Base-by-base conservation (phyloP, 257 asterid genomes). In the Ilex aquifolium region DNA sequence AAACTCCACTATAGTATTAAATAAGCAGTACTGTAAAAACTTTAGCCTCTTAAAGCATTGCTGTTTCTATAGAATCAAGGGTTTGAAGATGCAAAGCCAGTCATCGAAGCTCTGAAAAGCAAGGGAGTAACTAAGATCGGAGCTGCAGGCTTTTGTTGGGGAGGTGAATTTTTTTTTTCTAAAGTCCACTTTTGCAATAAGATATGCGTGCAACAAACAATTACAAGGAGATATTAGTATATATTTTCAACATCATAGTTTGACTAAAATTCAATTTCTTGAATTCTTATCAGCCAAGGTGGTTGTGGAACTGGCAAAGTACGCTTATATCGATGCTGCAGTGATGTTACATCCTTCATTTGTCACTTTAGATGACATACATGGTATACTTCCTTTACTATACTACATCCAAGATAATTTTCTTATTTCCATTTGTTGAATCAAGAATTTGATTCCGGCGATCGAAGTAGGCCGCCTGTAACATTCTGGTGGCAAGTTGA, bases 71-170 rank as follows among this genome's bases (percentile, higher is more conserved):
- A 86, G 89, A 86, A 76, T 69, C 77, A 84, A 78, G 84, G 67
- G 40, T 80, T 84, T 44, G 85, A 82, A 67, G 71, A 80, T 60
- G 83, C 90, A 66, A 87, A 82, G 56, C 80, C 79, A 44, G 63
- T 86, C 32, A 74, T 86, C 56, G 87, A 78, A 72, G 87, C 82
- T 71, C 57, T 86, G 3, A 84, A 80, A 72, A 67, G 79, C 77
- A 81, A 77, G 57, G 90, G 90, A 60, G 56, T 71, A 59, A 70
- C 77, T 40, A 81, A 79, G 72, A 72, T 85, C 17, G 94, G 88
- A 65, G 94, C 85, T 56, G 90, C 49, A 29, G 94, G 94, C 66
- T 85, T 80, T 69, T 85, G 90, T 30, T 85, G 94, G 88, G 90
- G 90, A 71, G 90, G 94, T 83, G 29, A 61, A 60, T 10, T 36